Conservation (phyloP, 106 monocot genomes). For the Dioscorea dumetorum region DNA sequence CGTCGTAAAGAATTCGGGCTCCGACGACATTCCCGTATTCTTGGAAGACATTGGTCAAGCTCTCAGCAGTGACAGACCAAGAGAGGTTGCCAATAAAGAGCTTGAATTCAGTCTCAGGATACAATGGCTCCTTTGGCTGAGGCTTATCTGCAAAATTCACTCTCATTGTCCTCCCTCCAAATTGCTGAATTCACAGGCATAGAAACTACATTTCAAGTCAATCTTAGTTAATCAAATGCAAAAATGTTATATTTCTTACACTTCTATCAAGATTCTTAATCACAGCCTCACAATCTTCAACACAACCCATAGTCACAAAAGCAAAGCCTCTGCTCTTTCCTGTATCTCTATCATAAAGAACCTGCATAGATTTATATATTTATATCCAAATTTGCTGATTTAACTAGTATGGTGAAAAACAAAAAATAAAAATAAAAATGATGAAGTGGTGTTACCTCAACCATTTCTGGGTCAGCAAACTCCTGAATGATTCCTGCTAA, state of each 20-base stretch:
- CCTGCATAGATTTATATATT: slow-evolving; percentile 30
- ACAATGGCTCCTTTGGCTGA: slow-evolving; percentile 52
- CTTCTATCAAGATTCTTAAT: slow-evolving; percentile 82
- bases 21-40: slow-evolving; percentile 73
- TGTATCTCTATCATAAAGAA: slow-evolving; percentile 71
- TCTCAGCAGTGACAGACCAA: slow-evolving; percentile 78
- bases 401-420: not conserved
- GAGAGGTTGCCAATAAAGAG: slow-evolving; percentile 90
- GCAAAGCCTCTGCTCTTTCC: slow-evolving; percentile 96
- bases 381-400: not conserved
- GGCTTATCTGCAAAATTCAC: slow-evolving; percentile 94
- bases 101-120: slow-evolving; percentile 85
- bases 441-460: slow-evolving; percentile 43
- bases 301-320: slow-evolving; percentile 75
- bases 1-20: slow-evolving; percentile 77
- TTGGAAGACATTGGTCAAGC: slow-evolving; percentile 45
- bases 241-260: slow-evolving; percentile 16
- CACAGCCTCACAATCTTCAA: slow-evolving; percentile 75
- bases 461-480: slow-evolving; percentile 76
- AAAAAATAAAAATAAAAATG: not conserved
- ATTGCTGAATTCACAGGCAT: slow-evolving; percentile 42
- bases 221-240: not conserved
- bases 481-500: slow-evolving; percentile 88
- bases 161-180: slow-evolving; percentile 55
- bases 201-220: not conserved